These are phyloP conservation scores for Myriosclerotinia curreyana DNA, from an alignment of 2,329 filamentous ascomycete species.

Conservation along the genomic window DNA sequence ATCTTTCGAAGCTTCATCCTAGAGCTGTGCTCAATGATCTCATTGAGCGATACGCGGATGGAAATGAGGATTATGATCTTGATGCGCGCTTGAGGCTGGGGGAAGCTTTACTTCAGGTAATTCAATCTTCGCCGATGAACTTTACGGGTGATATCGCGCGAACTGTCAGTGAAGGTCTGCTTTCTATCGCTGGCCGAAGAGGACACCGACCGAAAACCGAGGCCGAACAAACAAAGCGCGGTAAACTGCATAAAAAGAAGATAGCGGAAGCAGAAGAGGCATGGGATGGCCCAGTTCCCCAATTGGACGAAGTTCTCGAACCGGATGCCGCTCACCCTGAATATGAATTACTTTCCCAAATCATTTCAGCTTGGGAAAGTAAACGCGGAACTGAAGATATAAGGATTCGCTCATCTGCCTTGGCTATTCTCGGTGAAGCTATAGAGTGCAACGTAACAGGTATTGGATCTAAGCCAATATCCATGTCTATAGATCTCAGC, in stretches of 20 bases:
- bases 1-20: constrained; percentile 60
- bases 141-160: constrained; percentile 54
- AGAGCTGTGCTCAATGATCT: constrained; percentile 60
- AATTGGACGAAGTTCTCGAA: constrained; percentile 44
- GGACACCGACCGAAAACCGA: constrained; percentile 59
- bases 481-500: constrained; percentile 59
- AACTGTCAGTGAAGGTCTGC: constrained; percentile 55
- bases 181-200: constrained; percentile 63
- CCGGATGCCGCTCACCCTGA: constrained; percentile 27
- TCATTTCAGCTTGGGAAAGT: constrained; percentile 66
- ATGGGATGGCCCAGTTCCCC: constrained; percentile 53
- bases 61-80: constrained; percentile 54
- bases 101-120: constrained; percentile 62
- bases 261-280: constrained; percentile 51
- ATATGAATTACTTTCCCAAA: constrained; percentile 53
- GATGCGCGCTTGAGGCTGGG: constrained; percentile 67
- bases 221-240: constrained; percentile 51
- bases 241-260: constrained; percentile 48
- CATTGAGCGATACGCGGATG: constrained; percentile 65
- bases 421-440: constrained; percentile 60
- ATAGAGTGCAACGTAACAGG: constrained; percentile 60
- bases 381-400: constrained; percentile 66
- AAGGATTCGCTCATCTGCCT: constrained; percentile 64
- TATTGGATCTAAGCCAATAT: constrained; percentile 51
- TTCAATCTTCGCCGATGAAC: constrained; percentile 57